These are phyloP conservation scores for Solanum verrucosum DNA, from an alignment of 257 asterid species.

Conservation along the genomic window DNA sequence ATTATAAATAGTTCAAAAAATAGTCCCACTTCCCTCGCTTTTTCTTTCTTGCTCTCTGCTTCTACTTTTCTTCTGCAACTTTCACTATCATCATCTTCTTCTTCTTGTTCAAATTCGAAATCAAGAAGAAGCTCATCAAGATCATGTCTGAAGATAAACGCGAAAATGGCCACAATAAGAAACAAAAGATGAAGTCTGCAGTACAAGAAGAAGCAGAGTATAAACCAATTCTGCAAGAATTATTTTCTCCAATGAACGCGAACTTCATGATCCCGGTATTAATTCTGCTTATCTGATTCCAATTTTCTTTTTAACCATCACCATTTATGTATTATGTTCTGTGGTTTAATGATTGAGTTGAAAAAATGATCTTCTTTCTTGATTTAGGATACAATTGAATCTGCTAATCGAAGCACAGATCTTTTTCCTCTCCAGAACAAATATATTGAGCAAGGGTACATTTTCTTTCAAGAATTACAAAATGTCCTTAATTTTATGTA, in stretches of 20 bases:
- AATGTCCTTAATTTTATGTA: not conserved
- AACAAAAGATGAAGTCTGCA: not conserved
- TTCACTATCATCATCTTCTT: not conserved
- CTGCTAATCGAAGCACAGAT: not conserved
- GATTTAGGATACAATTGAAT: not conserved
- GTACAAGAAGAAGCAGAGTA: not conserved
- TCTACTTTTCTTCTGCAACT: not conserved
- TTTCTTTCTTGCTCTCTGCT: not conserved
- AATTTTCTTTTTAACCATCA: not conserved
- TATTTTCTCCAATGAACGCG: not conserved
- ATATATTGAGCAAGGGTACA: not conserved
- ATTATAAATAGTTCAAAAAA: not conserved
- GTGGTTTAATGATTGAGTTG: not conserved
- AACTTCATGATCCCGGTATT: not conserved
- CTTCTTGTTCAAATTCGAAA: not conserved
- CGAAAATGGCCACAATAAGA: not conserved
- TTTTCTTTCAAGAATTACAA: not conserved
- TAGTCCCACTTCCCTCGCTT: not conserved
- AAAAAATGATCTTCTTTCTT: not conserved
- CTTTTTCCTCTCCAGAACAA: not conserved
- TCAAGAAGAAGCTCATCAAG: not conserved
- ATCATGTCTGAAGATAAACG: not conserved
- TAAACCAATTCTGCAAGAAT: not conserved
- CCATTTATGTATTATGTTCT: not conserved
- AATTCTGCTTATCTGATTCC: not conserved